Evolutionary conservation across 2,329 filamentous ascomycete genomes (phyloP), one percentile per base, ranked within the genome.

Genomic region (Epichloe glyceriae): DNA sequence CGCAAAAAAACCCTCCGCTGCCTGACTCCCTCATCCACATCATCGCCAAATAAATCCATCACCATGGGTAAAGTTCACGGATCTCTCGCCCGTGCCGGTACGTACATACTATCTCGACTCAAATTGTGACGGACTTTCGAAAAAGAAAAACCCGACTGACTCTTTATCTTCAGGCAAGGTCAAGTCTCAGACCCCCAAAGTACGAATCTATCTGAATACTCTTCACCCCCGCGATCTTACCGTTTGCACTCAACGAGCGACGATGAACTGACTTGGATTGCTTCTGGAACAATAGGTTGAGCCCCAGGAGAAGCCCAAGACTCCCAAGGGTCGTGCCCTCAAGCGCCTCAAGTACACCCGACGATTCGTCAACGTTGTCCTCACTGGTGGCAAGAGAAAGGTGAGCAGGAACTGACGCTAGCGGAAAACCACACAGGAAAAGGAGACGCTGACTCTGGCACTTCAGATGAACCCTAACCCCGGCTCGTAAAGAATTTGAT

Each of bases 311-410:
- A 95, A 95, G 85, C 79, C 86, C 76, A 96, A 97, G 86, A 80
- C 77, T 64, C 89, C 91, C 70, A 96, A 96, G 84, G 91, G 91
- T 70, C 89, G 91, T 70, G 91, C 91, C 64, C 88, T 93, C 78
- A 97, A 97, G 89, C 83, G 91, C 69, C 83, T 94, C 72, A 83
- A 82, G 73, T 96, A 96, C 83, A 95, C 88, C 65, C 86, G 91
- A 72, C 89, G 91, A 68, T 97, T 97, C 79, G 90, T 97, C 64
- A 96, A 97, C 77, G 89, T 97, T 70, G 93, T 88, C 68, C 81
- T 95, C 75, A 94, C 90, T 61, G 90, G 89, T 73, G 91, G 91
- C 78, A 97, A 97, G 90, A 82, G 91, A 75, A 96, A 96, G 88
- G 88, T 93, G 73, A 68, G 76, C 19, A 37, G 33, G 34, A 5